Evolutionary conservation across 2,329 filamentous ascomycete species (phyloP).

Genomic region (Arthrocladium fulminans): DNA sequence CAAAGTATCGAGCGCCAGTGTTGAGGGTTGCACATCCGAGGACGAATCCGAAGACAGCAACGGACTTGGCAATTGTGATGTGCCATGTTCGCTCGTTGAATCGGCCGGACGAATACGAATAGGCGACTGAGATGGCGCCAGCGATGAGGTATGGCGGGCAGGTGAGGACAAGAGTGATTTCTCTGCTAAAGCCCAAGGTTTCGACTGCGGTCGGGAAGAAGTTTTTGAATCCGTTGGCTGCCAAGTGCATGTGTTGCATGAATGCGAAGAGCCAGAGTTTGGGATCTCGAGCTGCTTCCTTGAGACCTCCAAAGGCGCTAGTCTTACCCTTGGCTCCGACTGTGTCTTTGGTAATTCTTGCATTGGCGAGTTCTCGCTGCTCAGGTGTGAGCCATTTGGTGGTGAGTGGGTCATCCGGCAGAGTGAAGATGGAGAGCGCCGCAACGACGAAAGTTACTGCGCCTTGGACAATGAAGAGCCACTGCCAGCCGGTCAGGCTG

Average conservation of each 20-base stretch:
- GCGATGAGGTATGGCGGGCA: conserved; percentile 40
- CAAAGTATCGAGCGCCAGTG: conserved; percentile 26
- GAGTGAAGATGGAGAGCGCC: conserved; percentile 32
- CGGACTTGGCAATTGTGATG: conserved; percentile 18
- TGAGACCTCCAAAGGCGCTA: conserved; percentile 35
- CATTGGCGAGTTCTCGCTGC: conserved; percentile 35
- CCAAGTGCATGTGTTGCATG: conserved; percentile 41
- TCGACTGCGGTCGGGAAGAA: conserved; percentile 40
- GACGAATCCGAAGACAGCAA: conserved; percentile 27
- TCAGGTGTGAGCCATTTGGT: conserved; percentile 25
- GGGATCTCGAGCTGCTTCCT: conserved; percentile 34
- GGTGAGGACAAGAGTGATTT: conserved; percentile 54
- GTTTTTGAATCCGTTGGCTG: conserved; percentile 38
- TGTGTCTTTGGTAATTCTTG: conserved; percentile 37
- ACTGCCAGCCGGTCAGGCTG: conserved; percentile 51
- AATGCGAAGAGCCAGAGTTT: conserved; percentile 15
- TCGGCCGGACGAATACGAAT: conserved; percentile 10
- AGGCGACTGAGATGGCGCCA: conserved; percentile 23
- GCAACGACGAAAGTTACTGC: conserved; percentile 38
- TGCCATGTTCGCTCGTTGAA: conserved; percentile 27
- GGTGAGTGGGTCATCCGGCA: conserved; percentile 36
- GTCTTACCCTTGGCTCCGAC: conserved; percentile 37
- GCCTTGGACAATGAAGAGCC: conserved; percentile 53
- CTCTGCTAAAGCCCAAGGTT: conserved; percentile 46
- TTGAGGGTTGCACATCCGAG: conserved; percentile 25